Base-by-base conservation (phyloP, 768 basidiomycete species). In the Hygrocybe punicea region DNA sequence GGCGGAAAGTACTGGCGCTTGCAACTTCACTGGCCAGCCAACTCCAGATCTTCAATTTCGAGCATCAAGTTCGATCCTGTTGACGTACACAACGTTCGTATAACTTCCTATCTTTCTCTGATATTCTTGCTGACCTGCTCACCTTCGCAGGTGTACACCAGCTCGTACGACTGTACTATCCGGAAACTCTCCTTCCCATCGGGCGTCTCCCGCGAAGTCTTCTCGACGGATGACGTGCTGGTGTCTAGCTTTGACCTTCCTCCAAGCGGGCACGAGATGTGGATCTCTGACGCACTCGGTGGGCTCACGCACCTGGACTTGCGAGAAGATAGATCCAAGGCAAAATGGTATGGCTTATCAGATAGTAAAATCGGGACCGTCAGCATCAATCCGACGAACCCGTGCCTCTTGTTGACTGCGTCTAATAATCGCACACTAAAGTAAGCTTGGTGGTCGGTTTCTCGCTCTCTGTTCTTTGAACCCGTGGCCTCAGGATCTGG, bases 11-110 rank as follows among this genome's bases (percentile, higher is more conserved):
- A 86, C 64, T 93, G 87, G 86, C 81, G 84, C 9, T 70, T 93
- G 50, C 91, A 93, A 65, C 73, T 79, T 19, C 91, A 93, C 61
- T 93, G 91, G 91, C 91, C 91, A 0, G 85, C 86, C 4, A 86
- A 84, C 0, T 76, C 88, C 14, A 84, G 85, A 62, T 92, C 90
- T 1, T 91, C 90, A 1, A 84, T 93, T 51, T 91, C 89, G 5
- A 81, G 78, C 57, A 78, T 93, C 56, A 91, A 86, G 67, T 76
- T 93, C 50, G 86, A 91, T 65, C 89, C 91, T 8, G 74, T 82
- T 35, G 80, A 93, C 67, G 75, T 86, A 0, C 87, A 91, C 60
- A 88, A 79, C 58, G 91, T 91, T 68, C 54, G 78, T 66, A 8
- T 5, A 19, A 47, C 46, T 53, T 23, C 23, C 44, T 34, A 29